Evolutionary conservation across 1,284 basidiomycete genomes (phyloP), one percentile per base, ranked within the genome.

Genomic region (Cerrena zonata): DNA sequence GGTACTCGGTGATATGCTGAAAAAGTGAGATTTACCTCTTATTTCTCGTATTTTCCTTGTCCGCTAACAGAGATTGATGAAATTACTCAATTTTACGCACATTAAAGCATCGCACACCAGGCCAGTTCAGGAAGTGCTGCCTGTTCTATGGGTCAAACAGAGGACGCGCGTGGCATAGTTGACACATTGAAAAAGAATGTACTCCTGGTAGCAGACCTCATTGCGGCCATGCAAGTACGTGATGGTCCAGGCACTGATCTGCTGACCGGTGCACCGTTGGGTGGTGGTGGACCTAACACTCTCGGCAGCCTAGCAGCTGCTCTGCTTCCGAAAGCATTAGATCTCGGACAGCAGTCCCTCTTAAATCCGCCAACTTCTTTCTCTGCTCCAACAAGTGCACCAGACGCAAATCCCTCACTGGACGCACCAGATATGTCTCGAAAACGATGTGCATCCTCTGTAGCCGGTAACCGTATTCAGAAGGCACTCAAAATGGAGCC

Each of bases 401-500:
- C 59, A 47, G 66, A 69, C 36, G 39, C 54, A 25, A 57, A 49
- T 42, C 44, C 53, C 26, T 34, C 49, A 15, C 53, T 60, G 47
- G 64, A 61, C 48, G 56, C 59, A 21, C 61, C 62, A 18, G 66
- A 70, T 24, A 59, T 65, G 54, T 65, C 69, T 47, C 79, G 85
- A 43, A 87, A 87, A 63, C 80, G 84, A 21, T 84, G 80, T 54
- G 83, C 78, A 13, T 81, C 82, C n/a, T 79, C 78, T 45, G 69
- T 80, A 52, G 78, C 74, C 19, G 80, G 76, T 51, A 77, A 80
- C 50, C 76, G 84, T 19, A 76, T 70, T 36, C 69, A 79, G 46
- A 87, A 87, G 60, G 75, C 80, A 18, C 69, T 80, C 55, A 87
- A 87, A 67, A 70, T 82, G 55, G 84, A 87, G 58, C 82, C 84